Base-by-base conservation (phyloP, 2,329 filamentous ascomycete genomes). In the Cercospora canescens region DNA sequence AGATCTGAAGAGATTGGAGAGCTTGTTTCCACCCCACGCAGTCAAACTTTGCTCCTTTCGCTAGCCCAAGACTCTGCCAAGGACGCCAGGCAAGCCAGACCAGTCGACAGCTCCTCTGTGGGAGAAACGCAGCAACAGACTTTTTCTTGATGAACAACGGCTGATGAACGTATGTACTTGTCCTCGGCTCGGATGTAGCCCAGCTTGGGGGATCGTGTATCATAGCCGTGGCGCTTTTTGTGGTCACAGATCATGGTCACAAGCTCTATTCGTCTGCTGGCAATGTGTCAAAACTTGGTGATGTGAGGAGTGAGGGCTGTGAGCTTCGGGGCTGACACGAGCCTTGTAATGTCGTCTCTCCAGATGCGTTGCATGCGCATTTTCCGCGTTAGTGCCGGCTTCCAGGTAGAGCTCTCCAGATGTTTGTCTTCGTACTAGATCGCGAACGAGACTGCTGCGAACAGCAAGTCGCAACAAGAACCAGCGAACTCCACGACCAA, bases 1-100 rank as follows among this genome's bases (percentile, higher is more conserved):
- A 60, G 57, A 60, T 60, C 57, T 60, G 57, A 60, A 18, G 57
- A 60, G 57, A 60, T 60, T 60, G 57, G 57, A 60, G 57, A 60
- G 57, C 57, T 60, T 41, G 34, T 41, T 60, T 26, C 11, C 37
- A 48, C 39, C 57, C 39, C 57, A 60, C 57, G 57, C 28, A 30
- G 24, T 14, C 34, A 45, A 30, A 60, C 57, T 60, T 60, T 30
- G 34, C 57, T 28, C 14, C 28, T 35, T 59, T 41, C 32, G 56
- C 32, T 26, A 28, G 12, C n/a, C 26, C 37, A 60, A 60, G 57
- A 60, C 35, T 30, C 8, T 34, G 39, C 57, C 57, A 60, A 60
- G 57, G 39, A 30, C 39, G 37, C 52, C 52, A 56, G 30, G 52
- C 52, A 56, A 52, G 45, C 52, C 52, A 56, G 52, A 56, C 52